These are phyloP conservation scores for Arthrobotrys conoides DNA, from an alignment of 2,329 filamentous ascomycete species.

Conservation along the genomic window DNA sequence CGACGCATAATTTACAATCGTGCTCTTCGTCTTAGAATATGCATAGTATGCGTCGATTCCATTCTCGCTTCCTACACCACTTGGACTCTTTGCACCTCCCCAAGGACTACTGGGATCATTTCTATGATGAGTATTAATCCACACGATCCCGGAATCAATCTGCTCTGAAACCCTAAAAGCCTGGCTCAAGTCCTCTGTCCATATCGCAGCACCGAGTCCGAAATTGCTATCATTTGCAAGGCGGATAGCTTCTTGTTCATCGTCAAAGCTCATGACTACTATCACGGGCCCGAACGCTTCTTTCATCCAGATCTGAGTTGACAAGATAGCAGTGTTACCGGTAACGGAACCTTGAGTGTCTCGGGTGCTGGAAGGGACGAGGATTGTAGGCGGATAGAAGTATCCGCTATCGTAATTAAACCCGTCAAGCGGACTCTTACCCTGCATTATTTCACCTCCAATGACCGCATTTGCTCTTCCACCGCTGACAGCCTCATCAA, in stretches of 20 bases:
- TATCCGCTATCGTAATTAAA: slow-evolving; percentile 71
- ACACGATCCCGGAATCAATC: slow-evolving; percentile 71
- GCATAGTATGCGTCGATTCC: slow-evolving; percentile 76
- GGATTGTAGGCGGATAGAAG: slow-evolving; percentile 70
- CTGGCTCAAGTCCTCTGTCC: slow-evolving; percentile 58
- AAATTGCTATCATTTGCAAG: slow-evolving; percentile 71
- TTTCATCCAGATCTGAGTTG: slow-evolving; percentile 67
- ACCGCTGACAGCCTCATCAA: slow-evolving; percentile 65
- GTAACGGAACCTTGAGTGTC: slow-evolving; percentile 18
- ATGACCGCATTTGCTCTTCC: slow-evolving; percentile 68
- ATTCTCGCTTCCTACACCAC: slow-evolving; percentile 81
- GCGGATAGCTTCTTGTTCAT: slow-evolving; percentile 69
- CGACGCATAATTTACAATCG: slow-evolving; percentile 78
- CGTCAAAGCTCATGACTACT: slow-evolving; percentile 69
- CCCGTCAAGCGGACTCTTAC: slow-evolving; percentile 70
- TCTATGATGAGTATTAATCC: slow-evolving; percentile 74
- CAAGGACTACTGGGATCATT: slow-evolving; percentile 81
- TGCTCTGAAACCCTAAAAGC: slow-evolving; percentile 68
- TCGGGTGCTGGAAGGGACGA: slow-evolving; percentile 63
- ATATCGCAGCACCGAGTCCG: slow-evolving; percentile 64
- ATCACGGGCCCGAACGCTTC: slow-evolving; percentile 72
- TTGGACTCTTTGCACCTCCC: slow-evolving; percentile 76
- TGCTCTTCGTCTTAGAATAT: slow-evolving; percentile 75
- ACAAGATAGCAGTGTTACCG: slow-evolving; percentile 64
- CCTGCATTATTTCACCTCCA: slow-evolving; percentile 71